Conservation (phyloP, 208 protist species). For the Wallacemonas sp. region DNA sequence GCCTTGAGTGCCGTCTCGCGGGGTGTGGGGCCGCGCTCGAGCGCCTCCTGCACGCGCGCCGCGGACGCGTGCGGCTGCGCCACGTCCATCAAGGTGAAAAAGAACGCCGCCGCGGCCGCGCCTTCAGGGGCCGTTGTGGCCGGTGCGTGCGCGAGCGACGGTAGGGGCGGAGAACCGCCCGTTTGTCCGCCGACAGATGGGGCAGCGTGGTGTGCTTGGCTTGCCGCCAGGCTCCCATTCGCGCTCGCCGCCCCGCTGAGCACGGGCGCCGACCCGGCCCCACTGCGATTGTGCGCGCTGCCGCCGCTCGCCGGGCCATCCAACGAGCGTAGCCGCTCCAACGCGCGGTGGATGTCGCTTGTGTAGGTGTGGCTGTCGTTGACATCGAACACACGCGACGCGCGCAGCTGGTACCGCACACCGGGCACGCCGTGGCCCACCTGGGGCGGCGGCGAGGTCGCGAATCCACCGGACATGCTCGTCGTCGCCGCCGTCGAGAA, state of each 20-base stretch:
- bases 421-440: not conserved
- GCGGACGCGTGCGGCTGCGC: slow-evolving; percentile 10
- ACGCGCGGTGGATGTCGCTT: not conserved
- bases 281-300: not conserved
- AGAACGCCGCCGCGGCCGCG: not conserved
- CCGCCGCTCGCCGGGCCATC: not conserved
- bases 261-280: not conserved
- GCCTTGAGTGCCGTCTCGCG: slow-evolving; percentile 18
- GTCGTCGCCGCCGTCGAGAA: slow-evolving; percentile 13
- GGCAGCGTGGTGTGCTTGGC: too few species aligned
- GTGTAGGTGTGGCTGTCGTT: not conserved
- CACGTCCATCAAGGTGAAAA: not conserved
- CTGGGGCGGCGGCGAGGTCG: too few species aligned
- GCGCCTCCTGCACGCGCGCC: slow-evolving; percentile 17
- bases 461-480: too few species aligned
- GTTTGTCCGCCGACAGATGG: too few species aligned
- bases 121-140: too few species aligned
- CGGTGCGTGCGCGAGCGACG: too few species aligned
- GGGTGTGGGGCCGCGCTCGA: slow-evolving; percentile 1
- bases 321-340: not conserved
- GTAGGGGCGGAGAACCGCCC: too few species aligned
- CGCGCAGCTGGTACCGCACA: not conserved
- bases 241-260: too few species aligned
- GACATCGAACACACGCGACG: not conserved
- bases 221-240: too few species aligned